Base-by-base conservation (phyloP, 495 filamentous ascomycete species). In the Penicillium subrubescens region DNA sequence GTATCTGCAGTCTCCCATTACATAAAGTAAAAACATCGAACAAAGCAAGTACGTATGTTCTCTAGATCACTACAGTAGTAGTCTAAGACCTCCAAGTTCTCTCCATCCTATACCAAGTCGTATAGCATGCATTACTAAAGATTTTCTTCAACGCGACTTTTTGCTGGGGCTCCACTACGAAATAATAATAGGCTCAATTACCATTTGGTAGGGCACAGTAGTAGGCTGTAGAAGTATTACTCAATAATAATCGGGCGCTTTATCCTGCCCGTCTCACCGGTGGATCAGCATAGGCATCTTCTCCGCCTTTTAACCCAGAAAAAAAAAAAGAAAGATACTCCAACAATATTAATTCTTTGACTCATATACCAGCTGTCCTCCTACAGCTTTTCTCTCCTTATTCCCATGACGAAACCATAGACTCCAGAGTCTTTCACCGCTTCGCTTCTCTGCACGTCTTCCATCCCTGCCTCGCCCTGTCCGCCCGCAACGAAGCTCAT, bases 201-300 rank as follows among this genome's bases (percentile, higher is more conserved):
- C n/a, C n/a, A n/a, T n/a, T n/a, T n/a, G n/a, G n/a, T n/a, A n/a
- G n/a, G n/a, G n/a, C n/a, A n/a, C n/a, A n/a, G n/a, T n/a, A n/a
- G n/a, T n/a, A n/a, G n/a, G n/a, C n/a, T n/a, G n/a, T n/a, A n/a
- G n/a, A n/a, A n/a, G 43, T 4, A 23, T 46, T 21, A 46, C 44
- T 48, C 19, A 48, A 44, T 23, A 23, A 12, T 12, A 21, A 48
- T 48, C 21, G 10, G 44, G 12, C 33, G n/a, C 17, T 21, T n/a
- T 35, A 5, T 8, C 34, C 39, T 41, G 55, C 27, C 11, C 31
- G 35, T 21, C 56, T 58, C 56, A 58, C 56, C 34, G 56, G 56
- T 58, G 56, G 56, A 58, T 58, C 56, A 58, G 33, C 34, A 58
- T 25, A 41, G 56, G 5, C 35, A 37, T 23, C 53, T 34, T 37